Percentiles rank a stretch among this genome's conserved stretches.
Conservation (phyloP, 768 basidiomycete species). For the Pleurotus djamor region DNA sequence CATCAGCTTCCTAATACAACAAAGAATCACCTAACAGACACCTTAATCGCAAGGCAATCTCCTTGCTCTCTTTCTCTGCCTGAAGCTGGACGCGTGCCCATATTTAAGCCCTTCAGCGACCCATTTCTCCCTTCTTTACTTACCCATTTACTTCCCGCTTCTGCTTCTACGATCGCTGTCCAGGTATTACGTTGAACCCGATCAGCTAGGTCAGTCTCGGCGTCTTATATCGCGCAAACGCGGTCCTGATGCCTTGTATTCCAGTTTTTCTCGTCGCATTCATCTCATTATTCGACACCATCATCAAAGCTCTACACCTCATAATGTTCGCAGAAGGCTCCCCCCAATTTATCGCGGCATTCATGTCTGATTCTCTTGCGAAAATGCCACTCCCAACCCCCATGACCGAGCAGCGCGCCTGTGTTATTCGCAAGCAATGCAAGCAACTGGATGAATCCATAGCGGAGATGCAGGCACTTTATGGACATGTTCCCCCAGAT, state of each 20-base stretch:
- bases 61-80: conserved; percentile 1
- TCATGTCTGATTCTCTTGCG: background rate
- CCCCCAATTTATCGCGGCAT: background rate
- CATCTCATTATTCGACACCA: background rate
- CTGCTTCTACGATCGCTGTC: background rate
- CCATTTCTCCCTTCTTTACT: background rate
- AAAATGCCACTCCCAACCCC: background rate
- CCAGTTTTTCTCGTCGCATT: background rate
- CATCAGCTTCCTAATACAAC: conserved; percentile 2
- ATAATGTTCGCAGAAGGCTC: background rate
- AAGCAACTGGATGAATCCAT: background rate
- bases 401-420: background rate
- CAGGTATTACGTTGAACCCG: background rate
- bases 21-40: background rate
- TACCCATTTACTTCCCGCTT: background rate
- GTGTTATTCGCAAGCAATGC: background rate
- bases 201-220: background rate
- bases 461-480: background rate
- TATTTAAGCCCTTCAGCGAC: background rate
- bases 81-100: background rate
- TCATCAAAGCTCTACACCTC: background rate
- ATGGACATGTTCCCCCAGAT: background rate
- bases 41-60: conserved; percentile 6
- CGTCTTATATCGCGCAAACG: background rate
- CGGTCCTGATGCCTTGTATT: background rate